Evolutionary conservation across 352 stramenopile genomes (phyloP).

Genomic region (Globisporangium cystogenes): DNA sequence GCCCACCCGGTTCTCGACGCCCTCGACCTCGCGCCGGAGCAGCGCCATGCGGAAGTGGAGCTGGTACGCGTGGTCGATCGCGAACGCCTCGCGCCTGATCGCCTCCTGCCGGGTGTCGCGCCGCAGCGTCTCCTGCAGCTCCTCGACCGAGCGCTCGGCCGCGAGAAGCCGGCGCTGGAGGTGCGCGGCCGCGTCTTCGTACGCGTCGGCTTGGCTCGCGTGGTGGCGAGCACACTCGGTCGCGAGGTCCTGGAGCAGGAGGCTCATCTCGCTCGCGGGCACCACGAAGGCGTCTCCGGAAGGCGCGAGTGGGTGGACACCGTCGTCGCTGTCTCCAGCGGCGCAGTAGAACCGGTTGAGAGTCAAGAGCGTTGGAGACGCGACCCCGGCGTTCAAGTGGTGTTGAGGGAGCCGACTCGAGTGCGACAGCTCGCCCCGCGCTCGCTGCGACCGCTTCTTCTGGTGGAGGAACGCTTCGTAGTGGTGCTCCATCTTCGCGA

Average conservation of each 20-base stretch:
- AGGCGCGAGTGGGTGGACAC: neutral
- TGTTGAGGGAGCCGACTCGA: neutral
- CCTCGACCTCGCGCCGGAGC: constrained; percentile 21
- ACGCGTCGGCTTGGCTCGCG: neutral
- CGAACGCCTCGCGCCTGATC: constrained; percentile 36
- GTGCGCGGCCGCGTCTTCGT: neutral
- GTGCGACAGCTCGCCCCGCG: neutral
- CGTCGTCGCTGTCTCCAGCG: neutral
- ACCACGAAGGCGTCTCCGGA: constrained; percentile 12
- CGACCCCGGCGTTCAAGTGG: neutral
- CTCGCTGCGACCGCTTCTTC: constrained; percentile 19
- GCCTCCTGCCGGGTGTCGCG: constrained; percentile 19
- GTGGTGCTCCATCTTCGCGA: constrained; percentile 31
- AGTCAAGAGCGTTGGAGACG: constrained; percentile 1
- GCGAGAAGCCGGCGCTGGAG: constrained; percentile 1
- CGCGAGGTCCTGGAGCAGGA: constrained; percentile 12
- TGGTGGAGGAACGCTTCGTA: constrained; percentile 38
- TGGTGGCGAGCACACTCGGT: constrained; percentile 3
- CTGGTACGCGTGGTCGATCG: constrained; percentile 32
- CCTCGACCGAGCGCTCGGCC: constrained; percentile 1
- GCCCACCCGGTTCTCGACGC: constrained; percentile 21
- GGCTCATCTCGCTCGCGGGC: constrained; percentile 12
- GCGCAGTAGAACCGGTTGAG: constrained; percentile 10
- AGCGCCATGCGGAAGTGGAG: constrained; percentile 36
- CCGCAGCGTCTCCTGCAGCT: neutral